These are phyloP conservation scores for Neotropicomus parvogracilis DNA, from an alignment of 1,284 basidiomycete species.

Conservation along the genomic window DNA sequence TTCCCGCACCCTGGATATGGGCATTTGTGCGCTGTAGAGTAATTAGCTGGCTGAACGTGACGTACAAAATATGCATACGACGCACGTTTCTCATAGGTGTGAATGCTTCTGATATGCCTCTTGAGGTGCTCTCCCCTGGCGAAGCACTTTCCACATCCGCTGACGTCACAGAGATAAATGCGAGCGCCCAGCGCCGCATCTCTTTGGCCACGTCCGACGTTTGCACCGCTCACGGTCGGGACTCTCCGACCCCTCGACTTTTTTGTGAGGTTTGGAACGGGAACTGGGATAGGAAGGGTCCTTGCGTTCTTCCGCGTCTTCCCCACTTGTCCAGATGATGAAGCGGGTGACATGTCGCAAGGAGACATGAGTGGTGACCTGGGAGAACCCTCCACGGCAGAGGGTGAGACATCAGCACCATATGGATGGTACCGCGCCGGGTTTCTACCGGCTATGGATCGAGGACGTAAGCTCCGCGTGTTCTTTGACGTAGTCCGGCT, in stretches of 20 bases:
- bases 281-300: slow-evolving; percentile 55
- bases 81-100: slow-evolving; percentile 67
- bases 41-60: slow-evolving; percentile 12
- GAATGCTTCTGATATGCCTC: slow-evolving; percentile 61
- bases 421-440: slow-evolving; percentile 35
- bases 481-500: slow-evolving; percentile 35
- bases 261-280: slow-evolving; percentile 69
- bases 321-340: slow-evolving; percentile 20
- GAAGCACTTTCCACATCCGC: slow-evolving; percentile 75
- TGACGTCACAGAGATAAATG: slow-evolving; percentile 67
- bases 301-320: slow-evolving; percentile 39
- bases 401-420: slow-evolving; percentile 28
- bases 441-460: slow-evolving; percentile 33
- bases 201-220: slow-evolving; percentile 23
- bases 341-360: slow-evolving; percentile 27
- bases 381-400: slow-evolving; percentile 32
- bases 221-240: slow-evolving; percentile 48
- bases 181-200: slow-evolving; percentile 45
- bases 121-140: slow-evolving; percentile 63
- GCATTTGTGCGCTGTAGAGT: slow-evolving; percentile 64
- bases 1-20: slow-evolving; percentile 74
- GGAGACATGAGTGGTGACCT: slow-evolving; percentile 32
- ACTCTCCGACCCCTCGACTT: slow-evolving; percentile 67
- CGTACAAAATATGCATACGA: slow-evolving; percentile 12
- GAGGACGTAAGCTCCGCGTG: slow-evolving; percentile 37